Conservation (phyloP, 1,284 basidiomycete species). For the Malassezia caprae region DNA sequence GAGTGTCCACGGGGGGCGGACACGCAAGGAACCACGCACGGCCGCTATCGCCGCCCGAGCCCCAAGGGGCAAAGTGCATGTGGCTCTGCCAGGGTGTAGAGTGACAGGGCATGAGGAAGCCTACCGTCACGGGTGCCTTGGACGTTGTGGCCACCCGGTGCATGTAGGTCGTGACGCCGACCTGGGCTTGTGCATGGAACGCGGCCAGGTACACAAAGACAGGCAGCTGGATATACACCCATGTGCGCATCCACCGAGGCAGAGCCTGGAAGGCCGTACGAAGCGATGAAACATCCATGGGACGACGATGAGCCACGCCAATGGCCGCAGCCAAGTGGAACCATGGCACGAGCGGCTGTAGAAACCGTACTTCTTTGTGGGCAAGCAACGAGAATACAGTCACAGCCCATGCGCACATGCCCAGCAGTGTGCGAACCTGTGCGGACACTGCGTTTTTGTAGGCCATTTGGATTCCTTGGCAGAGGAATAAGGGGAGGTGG, state of each 20-base stretch:
- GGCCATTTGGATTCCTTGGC: neutral
- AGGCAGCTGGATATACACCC: slow-evolving; percentile 23
- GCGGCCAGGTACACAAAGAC: slow-evolving; percentile 23
- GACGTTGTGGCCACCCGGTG: slow-evolving; percentile 17
- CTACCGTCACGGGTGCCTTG: slow-evolving; percentile 50
- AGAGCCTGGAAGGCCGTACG: neutral
- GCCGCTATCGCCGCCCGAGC: slow-evolving; percentile 18
- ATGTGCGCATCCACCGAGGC: slow-evolving; percentile 2
- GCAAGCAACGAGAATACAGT: slow-evolving; percentile 29
- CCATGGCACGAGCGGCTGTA: slow-evolving; percentile 82
- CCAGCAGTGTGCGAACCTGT: slow-evolving; percentile 16
- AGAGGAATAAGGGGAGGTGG: neutral
- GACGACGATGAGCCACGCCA: neutral
- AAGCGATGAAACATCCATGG: neutral
- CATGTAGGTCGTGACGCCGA: slow-evolving; percentile 22
- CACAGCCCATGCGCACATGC: slow-evolving; percentile 19
- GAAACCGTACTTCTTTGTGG: slow-evolving; percentile 85
- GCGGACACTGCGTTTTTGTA: neutral
- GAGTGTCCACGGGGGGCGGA: slow-evolving; percentile 14
- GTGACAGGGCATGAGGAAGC: slow-evolving; percentile 91
- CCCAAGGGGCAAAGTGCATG: slow-evolving; percentile 54
- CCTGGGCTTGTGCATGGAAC: slow-evolving; percentile 30
- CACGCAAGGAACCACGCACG: slow-evolving; percentile 33
- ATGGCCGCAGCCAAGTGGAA: slow-evolving; percentile 63
- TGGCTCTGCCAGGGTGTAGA: slow-evolving; percentile 91